Evolutionary conservation across 306 rosid species (phyloP).

Genomic region (Lathyrus sativus): DNA sequence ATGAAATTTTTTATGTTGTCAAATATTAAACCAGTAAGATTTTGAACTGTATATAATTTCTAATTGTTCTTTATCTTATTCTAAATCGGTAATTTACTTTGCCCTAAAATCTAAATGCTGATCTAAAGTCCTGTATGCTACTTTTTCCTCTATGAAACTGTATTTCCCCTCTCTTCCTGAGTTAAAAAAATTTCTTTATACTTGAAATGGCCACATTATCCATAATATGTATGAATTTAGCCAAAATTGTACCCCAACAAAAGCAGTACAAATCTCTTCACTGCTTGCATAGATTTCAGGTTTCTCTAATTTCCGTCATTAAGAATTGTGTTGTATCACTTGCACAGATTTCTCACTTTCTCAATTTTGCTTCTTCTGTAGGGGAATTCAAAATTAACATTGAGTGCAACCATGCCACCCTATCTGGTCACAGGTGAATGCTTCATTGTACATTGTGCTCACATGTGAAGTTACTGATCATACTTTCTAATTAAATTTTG

Average conservation of each 20-base stretch:
- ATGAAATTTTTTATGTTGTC: slow-evolving; percentile 7
- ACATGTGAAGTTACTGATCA: slow-evolving; percentile 20
- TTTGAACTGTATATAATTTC: slow-evolving; percentile 9
- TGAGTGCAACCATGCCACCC: slow-evolving; percentile 96
- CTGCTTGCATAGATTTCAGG: not conserved
- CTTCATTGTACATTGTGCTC: slow-evolving; percentile 2
- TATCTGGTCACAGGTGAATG: slow-evolving; percentile 92
- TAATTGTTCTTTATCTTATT: not conserved
- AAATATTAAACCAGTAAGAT: slow-evolving; percentile 1
- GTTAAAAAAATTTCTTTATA: not conserved
- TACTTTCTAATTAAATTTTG: slow-evolving; percentile 19
- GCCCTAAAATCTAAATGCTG: slow-evolving; percentile 2
- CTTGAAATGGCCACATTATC: slow-evolving; percentile 11
- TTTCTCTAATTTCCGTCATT: slow-evolving; percentile 22
- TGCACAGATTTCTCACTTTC: slow-evolving; percentile 18
- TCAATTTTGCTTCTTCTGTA: slow-evolving; percentile 42
- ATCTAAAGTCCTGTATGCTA: slow-evolving; percentile 5
- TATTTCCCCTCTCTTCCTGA: not conserved
- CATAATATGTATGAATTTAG: slow-evolving; percentile 5
- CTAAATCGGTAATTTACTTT: slow-evolving; percentile 5
- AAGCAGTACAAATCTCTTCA: not conserved
- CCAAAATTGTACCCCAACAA: not conserved
- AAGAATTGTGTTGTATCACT: slow-evolving; percentile 7
- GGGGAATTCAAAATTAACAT: slow-evolving; percentile 92
- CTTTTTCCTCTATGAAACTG: not conserved